A percentile compares a stretch with the other conserved stretches of the same genome.
Conservation (phyloP, 73 alveolate genomes). For the Stentor roeselii region DNA sequence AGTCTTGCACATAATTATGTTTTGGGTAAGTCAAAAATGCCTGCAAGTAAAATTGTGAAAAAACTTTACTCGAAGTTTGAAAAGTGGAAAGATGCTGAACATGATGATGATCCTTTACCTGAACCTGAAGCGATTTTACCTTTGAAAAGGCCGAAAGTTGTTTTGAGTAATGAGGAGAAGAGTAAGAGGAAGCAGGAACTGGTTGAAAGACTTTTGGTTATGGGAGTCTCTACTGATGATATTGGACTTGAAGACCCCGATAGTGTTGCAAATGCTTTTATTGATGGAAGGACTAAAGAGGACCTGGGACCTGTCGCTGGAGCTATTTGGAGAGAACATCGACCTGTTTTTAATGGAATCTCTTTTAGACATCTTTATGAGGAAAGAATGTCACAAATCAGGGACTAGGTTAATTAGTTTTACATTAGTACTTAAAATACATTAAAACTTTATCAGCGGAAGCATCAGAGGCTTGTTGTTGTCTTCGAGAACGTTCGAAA, state of each 20-base stretch:
- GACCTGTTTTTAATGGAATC: constrained; percentile 23
- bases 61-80: neutral
- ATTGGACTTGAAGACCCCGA: constrained; percentile 1
- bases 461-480: too few species aligned
- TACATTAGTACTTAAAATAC: too few species aligned
- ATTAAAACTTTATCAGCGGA: too few species aligned
- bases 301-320: constrained; percentile 33
- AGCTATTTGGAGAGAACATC: constrained; percentile 31
- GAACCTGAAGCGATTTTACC: constrained; percentile 15
- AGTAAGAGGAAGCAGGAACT: neutral
- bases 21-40: constrained; percentile 21
- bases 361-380: too few species aligned
- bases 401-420: too few species aligned
- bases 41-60: neutral
- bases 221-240: constrained; percentile 18
- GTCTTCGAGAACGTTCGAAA: too few species aligned
- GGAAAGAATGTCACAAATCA: too few species aligned
- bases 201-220: constrained; percentile 4
- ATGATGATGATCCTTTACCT: neutral
- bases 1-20: neutral
- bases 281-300: constrained; percentile 26
- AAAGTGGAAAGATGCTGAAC: neutral
- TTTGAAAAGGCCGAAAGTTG: constrained; percentile 15
- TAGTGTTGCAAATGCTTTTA: neutral
- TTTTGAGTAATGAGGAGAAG: neutral